Conservation (phyloP, 352 stramenopile species). For the Phytophthora pseudosyringae region DNA sequence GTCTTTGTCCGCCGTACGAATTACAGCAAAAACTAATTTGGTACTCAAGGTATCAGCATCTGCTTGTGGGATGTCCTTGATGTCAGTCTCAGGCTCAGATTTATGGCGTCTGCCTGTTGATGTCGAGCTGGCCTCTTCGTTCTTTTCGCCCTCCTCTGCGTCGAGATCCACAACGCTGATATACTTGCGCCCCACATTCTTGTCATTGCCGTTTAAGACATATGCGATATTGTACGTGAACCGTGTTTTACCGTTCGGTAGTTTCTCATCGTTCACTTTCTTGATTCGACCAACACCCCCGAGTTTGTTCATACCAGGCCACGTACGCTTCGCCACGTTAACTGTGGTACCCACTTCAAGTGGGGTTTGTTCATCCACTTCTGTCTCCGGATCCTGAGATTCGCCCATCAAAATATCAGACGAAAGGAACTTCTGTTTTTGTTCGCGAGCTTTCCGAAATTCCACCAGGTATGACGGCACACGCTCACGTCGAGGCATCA, state of each 20-base stretch:
- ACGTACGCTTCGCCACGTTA: conserved; percentile 81
- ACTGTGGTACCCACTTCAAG: conserved; percentile 68
- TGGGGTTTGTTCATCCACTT: conserved; percentile 53
- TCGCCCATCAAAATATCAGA: conserved; percentile 67
- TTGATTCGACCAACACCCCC: conserved; percentile 74
- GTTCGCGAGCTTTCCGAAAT: conserved; percentile 56
- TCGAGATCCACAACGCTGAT: conserved; percentile 70
- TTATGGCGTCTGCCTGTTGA: conserved; percentile 19
- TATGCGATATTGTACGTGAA: conserved; percentile 82
- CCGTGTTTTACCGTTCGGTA: conserved; percentile 42
- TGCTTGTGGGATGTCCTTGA: conserved; percentile 9
- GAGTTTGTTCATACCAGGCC: conserved; percentile 89
- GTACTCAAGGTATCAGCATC: conserved; percentile 27
- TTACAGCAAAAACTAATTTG: conserved; percentile 35
- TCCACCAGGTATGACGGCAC: conserved; percentile 53
- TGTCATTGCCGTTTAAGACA: conserved; percentile 75
- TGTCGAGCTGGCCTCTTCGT: conserved; percentile 16
- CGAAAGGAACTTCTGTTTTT: conserved; percentile 62
- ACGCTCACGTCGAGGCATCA: conserved; percentile 52
- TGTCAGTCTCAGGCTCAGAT: conserved; percentile 15
- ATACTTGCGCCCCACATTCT: conserved; percentile 82
- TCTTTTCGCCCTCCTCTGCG: conserved; percentile 38
- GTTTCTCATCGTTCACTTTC: conserved; percentile 56
- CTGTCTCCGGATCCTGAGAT: conserved; percentile 37
- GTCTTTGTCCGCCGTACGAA: conserved; percentile 30